Base-by-base conservation (phyloP, 164 flowering plant genomes). In the Stephania yunnanensis region DNA sequence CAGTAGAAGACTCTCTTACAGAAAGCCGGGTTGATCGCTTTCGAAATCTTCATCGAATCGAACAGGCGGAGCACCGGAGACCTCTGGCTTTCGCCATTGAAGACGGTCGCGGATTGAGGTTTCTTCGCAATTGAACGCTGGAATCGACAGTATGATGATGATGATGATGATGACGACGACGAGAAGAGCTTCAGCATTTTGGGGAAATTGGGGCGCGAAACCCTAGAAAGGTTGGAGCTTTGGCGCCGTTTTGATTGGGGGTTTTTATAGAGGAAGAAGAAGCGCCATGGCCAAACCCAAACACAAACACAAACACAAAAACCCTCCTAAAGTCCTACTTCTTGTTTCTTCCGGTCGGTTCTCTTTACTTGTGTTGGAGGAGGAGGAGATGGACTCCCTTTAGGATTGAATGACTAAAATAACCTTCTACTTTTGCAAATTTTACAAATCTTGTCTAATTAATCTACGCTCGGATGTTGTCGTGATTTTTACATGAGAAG, bases 1-100 rank as follows among this genome's bases (percentile, higher is more conserved):
- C 97, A 93, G 76, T 90, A 91, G 68, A 89, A 92, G 0, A 80
- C 85, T 70, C 85, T 75, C 13, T 77, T 72, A n/a, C 75, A 75
- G 9, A 75, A 77, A 78, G n/a, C 76, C 70, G 81, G 84, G 75
- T 69, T 78, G 66, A 80, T 74, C 30, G 80, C 68, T 53, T 71
- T 78, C 72, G 82, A 78, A 6, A 82, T 80, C 25, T 77, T 79
- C 73, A 91, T 71, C 1, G 88, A 83, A 50, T 76, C 78, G 75
- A 88, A 75, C 5, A 83, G 72, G 29, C 87, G 78, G 73, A 80
- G 79, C 12, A 86, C 31, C 48, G 88, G 80, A n/a, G 84, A 31
- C 36, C 66, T 74, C 5, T 76, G 65, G 29, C 77, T 74, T 42
- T 80, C 55, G 46, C 58, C 85, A 55, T 73, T 74, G 55, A 81